phyloP scores from a whole-genome alignment of 1,284 basidiomycete species.

The Flammula alnicola region DNA sequence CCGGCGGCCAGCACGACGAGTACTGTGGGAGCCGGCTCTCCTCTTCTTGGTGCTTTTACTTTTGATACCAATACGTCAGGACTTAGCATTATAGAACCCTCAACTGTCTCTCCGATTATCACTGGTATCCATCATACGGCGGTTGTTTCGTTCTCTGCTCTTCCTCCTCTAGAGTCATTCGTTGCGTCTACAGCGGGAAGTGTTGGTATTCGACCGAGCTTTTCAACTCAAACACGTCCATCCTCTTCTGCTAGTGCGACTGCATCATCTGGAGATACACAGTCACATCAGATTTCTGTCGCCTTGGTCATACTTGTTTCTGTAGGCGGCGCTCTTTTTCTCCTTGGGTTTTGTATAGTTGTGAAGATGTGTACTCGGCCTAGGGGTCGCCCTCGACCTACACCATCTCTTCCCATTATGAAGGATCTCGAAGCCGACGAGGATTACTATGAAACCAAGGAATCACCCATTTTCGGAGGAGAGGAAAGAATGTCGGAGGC shows the following conservation, averaged over 20 bases:
- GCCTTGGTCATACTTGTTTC: conserved; percentile 60
- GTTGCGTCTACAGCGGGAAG: conserved; percentile 16
- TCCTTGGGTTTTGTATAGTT: conserved; percentile 59
- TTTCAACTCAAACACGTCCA: conserved; percentile 15
- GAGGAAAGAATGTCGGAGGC: conserved; percentile 63
- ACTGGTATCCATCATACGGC: conserved; percentile 5
- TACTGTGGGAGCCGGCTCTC: conserved; percentile 25
- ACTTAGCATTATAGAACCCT: conserved; percentile 11
- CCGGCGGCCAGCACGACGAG: conserved; percentile 23
- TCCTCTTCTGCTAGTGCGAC: conserved; percentile 11
- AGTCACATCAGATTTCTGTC: conserved; percentile 37
- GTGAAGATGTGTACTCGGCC: conserved; percentile 53
- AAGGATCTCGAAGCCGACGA: conserved; percentile 54
- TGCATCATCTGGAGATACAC: conserved; percentile 16
- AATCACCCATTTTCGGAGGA: conserved; percentile 76
- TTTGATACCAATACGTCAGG: conserved; percentile 24
- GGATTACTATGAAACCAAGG: conserved; percentile 48
- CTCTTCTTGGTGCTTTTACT: conserved; percentile 22
- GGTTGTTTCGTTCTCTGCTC: conserved; percentile 25
- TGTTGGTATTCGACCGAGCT: conserved; percentile 8
- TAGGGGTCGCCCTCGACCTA: conserved; percentile 53
- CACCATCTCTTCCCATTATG: conserved; percentile 73
- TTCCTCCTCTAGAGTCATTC: conserved; percentile 24
- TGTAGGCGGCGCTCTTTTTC: conserved; percentile 57
- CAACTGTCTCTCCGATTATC: conserved; percentile 12